Evolutionary conservation across 805 yeast species (phyloP), one percentile per base, ranked within the genome.

Genomic region (Schwanniomyces yamadae): DNA sequence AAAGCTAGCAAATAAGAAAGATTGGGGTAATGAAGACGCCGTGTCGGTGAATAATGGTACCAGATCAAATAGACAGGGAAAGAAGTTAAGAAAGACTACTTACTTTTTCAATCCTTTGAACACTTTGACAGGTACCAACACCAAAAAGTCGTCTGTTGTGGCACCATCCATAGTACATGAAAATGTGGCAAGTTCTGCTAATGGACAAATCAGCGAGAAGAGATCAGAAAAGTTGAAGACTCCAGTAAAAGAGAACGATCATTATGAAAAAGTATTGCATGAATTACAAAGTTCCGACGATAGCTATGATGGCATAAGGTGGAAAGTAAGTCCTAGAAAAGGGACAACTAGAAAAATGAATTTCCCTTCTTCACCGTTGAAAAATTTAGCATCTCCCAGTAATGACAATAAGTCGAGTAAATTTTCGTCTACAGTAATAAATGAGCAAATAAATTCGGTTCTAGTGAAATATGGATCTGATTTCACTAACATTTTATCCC

Each of bases 341-440:
- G 29, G 34, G 28, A 24, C 34, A 14, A 29, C 33, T 28, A 25
- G 27, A 11, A 26, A 26, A 15, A 35, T 29, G 10, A 44, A 48
- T 13, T 37, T 65, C 6, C 66, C 69, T 1, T 69, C 76, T 3
- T 72, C 78, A 4, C 78, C 78, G 0, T 46, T 72, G 28, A 60
- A 52, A 37, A 57, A 54, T 15, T 51, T 49, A 12, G 31, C 41
- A 13, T 11, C 46, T 1, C 36, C 49, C 2, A 45, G 13, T 34
- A 43, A 34, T 12, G 32, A n/a, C 21, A 31, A 21, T 8, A 28
- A 18, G 32, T 34, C 26, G 11, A 31, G 14, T 27, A 40, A 23
- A 10, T 21, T 28, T 29, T 45, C 50, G 7, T 41, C 52, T 2
- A 41, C 59, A 1, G 47, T 52, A 3, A 37, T 49, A 14, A 60